Base-by-base conservation (phyloP, 768 basidiomycete species). In the Strobilomyces echinocephalus region DNA sequence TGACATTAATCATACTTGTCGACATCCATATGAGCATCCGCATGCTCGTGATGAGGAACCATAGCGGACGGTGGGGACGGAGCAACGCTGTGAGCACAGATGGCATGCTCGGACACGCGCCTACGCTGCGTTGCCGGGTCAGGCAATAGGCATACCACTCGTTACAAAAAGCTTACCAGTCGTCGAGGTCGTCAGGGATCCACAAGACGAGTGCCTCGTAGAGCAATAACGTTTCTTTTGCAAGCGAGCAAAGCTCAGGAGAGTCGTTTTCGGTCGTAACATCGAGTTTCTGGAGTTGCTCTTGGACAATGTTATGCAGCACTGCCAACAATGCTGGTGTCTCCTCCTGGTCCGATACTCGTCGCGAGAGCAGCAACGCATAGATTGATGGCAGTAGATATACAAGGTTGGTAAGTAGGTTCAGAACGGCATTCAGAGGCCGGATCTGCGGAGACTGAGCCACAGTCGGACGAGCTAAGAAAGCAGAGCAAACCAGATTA, bases 151-250 rank as follows among this genome's bases (percentile, higher is more conserved):
- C 24, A 4, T 47, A 26, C 11, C 7, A 14, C 26, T 18, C 42
- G n/a, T 49, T 14, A 49, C 2, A 26, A 11, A 28, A 43, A 9
- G 49, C 70, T 35, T 49, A 72, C 77, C 62, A 61, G 36, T 73
- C 60, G 26, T 75, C 71, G 8, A 72, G 58, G 12, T 79, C 77
- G 14, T 77, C 74, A 2, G 76, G 68, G 28, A 72, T 63, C 51
- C 73, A 73, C 73, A 77, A 80, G 50, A 76, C 77, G 30, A 88
- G 57, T 0, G 75, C 72, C 61, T 87, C 83, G 14, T 87, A 66
- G 14, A 88, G 69, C 8, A 69, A 69, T 2, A 83, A 50, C 0
- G 69, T 69, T 57, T 79, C 76, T 36, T 58, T 63, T 24, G 72
- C 77, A 5, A 86, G 69, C 18, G 54, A 51, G 44, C 55, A 49